phyloP scores from a whole-genome alignment of 257 asterid species.

The Solanum sejunctum region DNA sequence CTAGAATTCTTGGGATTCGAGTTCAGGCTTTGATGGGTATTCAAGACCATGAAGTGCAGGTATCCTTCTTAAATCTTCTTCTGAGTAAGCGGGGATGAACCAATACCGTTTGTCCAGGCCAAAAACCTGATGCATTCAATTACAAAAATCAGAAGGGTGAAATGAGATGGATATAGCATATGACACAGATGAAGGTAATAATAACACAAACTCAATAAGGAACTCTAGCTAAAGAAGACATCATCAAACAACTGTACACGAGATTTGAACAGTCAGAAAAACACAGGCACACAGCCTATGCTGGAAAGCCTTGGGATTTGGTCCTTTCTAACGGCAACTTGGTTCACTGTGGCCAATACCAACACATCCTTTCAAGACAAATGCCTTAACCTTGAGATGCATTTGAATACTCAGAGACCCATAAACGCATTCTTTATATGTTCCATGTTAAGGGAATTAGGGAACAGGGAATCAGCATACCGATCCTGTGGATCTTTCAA shows the following conservation, averaged over 20 bases:
- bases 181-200: neutral
- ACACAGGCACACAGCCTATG: neutral
- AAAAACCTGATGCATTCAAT: conserved; percentile 32
- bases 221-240: neutral
- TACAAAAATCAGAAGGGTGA: neutral
- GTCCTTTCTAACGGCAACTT: neutral
- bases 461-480: neutral
- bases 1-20: conserved; percentile 44
- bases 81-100: conserved; percentile 60
- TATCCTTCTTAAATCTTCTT: conserved; percentile 52
- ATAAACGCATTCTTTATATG: neutral
- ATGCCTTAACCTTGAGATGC: neutral
- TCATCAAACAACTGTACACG: neutral
- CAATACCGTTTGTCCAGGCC: conserved; percentile 56
- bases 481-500: neutral
- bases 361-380: neutral
- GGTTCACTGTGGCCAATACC: neutral
- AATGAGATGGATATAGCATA: neutral
- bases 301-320: neutral
- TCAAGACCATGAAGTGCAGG: conserved; percentile 79
- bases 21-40: conserved; percentile 59
- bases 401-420: neutral
- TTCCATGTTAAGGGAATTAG: neutral
- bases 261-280: neutral
- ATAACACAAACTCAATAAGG: neutral